Conservation (phyloP, 129 eudicot genomes). For the Tanacetum coccineum region DNA sequence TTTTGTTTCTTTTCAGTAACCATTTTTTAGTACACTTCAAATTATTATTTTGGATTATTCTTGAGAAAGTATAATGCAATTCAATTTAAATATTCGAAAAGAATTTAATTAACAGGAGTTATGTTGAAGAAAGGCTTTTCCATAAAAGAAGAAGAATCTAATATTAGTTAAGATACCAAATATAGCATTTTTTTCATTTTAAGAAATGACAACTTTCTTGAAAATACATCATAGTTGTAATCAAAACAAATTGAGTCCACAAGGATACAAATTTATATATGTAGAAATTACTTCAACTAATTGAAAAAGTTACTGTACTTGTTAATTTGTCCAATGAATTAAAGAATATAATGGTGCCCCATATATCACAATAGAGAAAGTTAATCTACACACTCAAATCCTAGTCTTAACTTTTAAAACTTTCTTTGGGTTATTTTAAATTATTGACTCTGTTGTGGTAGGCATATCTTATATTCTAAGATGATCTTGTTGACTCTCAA, state of each 20-base stretch:
- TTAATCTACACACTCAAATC: constrained; percentile 40
- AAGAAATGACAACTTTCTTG: constrained; percentile 36
- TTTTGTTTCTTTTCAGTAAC: background rate
- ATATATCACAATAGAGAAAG: constrained; percentile 19
- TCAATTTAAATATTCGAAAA: constrained; percentile 11
- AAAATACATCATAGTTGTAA: constrained; percentile 17
- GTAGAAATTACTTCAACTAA: constrained; percentile 19
- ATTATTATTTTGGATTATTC: constrained; percentile 15
- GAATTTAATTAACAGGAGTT: constrained; percentile 17
- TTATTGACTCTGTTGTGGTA: constrained; percentile 28
- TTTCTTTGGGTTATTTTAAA: constrained; percentile 25
- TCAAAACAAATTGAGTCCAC: constrained; percentile 15
- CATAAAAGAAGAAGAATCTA: constrained; percentile 27
- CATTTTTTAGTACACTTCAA: background rate
- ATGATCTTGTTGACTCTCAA: constrained; percentile 40
- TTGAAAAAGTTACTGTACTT: constrained; percentile 3
- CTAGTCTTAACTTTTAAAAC: constrained; percentile 32
- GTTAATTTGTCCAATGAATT: constrained; percentile 15
- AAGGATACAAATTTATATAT: constrained; percentile 22
- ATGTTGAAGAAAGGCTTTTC: constrained; percentile 19
- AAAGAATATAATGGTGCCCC: constrained; percentile 26
- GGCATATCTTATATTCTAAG: constrained; percentile 39
- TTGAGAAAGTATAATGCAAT: background rate
- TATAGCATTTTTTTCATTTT: constrained; percentile 29
- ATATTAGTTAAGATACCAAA: constrained; percentile 32